Conservation (phyloP, 257 asterid species). For the Solanum lycopersicoides region DNA sequence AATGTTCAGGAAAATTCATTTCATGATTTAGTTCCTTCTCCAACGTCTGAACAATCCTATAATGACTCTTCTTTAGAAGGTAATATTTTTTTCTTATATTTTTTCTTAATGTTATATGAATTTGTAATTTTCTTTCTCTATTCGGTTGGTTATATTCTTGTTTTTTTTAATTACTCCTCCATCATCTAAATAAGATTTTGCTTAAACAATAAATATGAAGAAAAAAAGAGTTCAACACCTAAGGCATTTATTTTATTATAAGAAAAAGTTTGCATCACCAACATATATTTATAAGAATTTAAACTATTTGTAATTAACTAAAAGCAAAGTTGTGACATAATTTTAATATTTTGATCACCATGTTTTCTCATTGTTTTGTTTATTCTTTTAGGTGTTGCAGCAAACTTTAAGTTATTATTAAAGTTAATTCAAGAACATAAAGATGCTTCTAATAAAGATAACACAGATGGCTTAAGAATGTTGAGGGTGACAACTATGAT, state of each 20-base stretch:
- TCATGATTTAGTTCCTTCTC: conserved; percentile 24
- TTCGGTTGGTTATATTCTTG: not conserved
- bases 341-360: not conserved
- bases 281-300: not conserved
- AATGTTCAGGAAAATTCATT: conserved; percentile 27
- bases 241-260: not conserved
- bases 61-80: conserved; percentile 71
- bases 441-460: conserved; percentile 43
- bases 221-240: not conserved
- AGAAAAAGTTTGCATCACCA: not conserved
- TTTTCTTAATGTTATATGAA: not conserved
- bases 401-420: conserved; percentile 46
- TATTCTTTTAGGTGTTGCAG: conserved; percentile 49
- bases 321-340: not conserved
- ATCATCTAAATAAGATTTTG: not conserved
- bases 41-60: conserved; percentile 13
- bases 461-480: conserved; percentile 55
- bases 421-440: conserved; percentile 73
- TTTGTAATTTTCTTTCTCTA: not conserved
- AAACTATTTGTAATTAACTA: not conserved
- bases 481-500: conserved; percentile 85
- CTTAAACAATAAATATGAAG: not conserved
- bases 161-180: not conserved
- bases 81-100: not conserved
- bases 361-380: not conserved